A percentile compares a stretch with the other conserved stretches of the same genome.
Evolutionary conservation across 164 flowering plant genomes (phyloP).

Genomic region (Vitis vinifera): DNA sequence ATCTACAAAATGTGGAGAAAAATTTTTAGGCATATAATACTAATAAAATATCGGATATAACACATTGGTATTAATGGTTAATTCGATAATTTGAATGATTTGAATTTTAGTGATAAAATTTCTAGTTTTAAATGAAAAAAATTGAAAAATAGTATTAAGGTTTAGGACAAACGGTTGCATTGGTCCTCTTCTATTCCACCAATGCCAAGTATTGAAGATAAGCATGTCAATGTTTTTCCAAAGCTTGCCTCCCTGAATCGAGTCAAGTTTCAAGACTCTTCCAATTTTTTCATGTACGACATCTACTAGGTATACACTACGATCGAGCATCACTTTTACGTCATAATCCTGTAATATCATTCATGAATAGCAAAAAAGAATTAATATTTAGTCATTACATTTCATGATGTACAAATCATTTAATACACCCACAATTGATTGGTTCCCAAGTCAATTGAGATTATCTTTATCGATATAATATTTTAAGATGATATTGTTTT

Average conservation of each 20-base stretch:
- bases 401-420: too few relatives aligned
- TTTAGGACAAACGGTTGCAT: conserved; percentile 41
- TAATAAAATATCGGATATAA: not conserved
- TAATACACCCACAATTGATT: too few relatives aligned
- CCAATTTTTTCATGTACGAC: conserved; percentile 35
- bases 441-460: too few relatives aligned
- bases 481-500: too few relatives aligned
- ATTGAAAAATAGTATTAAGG: not conserved
- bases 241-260: conserved; percentile 38
- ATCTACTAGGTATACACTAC: conserved; percentile 47
- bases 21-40: not conserved
- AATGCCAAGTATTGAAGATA: conserved; percentile 66
- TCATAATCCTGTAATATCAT: conserved; percentile 36
- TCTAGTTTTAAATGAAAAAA: too few relatives aligned
- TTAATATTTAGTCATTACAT: not conserved
- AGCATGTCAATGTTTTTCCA: conserved; percentile 52
- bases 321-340: conserved; percentile 44
- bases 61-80: too few relatives aligned
- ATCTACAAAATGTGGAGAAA: conserved; percentile 27
- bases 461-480: too few relatives aligned
- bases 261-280: conserved; percentile 48
- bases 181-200: conserved; percentile 64
- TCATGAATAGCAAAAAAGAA: not conserved
- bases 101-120: too few relatives aligned
- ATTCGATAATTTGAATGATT: too few relatives aligned